phyloP scores from a whole-genome alignment of 129 eudicot genomes.

The Saussurea involucrata region DNA sequence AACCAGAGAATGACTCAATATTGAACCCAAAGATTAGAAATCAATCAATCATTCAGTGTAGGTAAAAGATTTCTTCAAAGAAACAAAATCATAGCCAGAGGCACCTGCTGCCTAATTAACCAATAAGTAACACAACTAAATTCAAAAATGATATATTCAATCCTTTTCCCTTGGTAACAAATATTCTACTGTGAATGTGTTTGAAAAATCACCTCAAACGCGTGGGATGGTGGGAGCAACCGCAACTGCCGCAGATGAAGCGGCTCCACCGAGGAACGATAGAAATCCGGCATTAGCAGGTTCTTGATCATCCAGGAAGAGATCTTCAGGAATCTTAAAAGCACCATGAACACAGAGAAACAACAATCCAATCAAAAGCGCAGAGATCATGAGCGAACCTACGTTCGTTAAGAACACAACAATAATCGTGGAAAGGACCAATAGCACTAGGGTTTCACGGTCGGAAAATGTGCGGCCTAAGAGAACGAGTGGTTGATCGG shows the following conservation, averaged over 20 bases:
- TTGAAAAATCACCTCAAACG: conserved; percentile 31
- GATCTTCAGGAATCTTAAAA: conserved; percentile 69
- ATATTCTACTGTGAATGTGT: background rate
- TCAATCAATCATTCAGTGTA: background rate
- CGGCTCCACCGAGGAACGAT: conserved; percentile 80
- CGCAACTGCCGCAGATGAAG: conserved; percentile 51
- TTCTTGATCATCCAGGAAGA: conserved; percentile 75
- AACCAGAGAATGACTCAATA: background rate
- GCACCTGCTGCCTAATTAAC: background rate
- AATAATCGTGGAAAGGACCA: conserved; percentile 51
- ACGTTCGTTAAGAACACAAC: conserved; percentile 73
- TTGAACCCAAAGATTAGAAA: background rate
- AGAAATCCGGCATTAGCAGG: conserved; percentile 60
- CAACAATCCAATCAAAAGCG: conserved; percentile 51
- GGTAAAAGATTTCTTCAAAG: background rate
- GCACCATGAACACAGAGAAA: conserved; percentile 74
- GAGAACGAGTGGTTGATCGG: conserved; percentile 60
- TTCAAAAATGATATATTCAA: background rate
- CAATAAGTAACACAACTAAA: background rate
- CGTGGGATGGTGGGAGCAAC: conserved; percentile 51
- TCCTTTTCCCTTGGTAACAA: background rate
- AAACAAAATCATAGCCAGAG: background rate
- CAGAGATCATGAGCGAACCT: conserved; percentile 69
- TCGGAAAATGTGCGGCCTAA: conserved; percentile 58
- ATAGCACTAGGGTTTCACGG: conserved; percentile 56